phyloP scores from a whole-genome alignment of 1,284 basidiomycete genomes.

The Xerocomus nothofagi region DNA sequence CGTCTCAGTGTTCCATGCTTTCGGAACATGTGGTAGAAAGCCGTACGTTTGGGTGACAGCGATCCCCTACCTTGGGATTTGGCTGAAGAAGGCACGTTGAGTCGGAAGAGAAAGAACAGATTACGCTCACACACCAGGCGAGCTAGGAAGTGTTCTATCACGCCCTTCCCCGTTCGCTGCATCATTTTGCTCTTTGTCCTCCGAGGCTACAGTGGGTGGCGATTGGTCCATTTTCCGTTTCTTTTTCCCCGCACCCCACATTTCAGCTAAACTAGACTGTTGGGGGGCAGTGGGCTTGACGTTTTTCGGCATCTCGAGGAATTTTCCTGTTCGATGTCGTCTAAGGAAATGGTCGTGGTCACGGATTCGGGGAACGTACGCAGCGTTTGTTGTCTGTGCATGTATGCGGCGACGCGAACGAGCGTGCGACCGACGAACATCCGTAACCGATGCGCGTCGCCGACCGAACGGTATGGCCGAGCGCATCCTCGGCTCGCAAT shows the following conservation, averaged over 20 bases:
- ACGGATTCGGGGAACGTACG: conserved; percentile 40
- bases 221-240: conserved; percentile 26
- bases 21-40: background rate
- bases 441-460: no score
- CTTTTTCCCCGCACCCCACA: conserved; percentile 63
- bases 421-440: conserved; percentile 15
- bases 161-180: conserved; percentile 11
- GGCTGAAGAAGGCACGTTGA: conserved; percentile 25
- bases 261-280: conserved; percentile 68
- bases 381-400: conserved; percentile 72
- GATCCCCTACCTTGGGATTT: conserved; percentile 44
- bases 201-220: conserved; percentile 15
- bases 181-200: conserved; percentile 37
- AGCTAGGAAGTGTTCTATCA: background rate
- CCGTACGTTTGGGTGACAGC: conserved; percentile 26
- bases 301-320: conserved; percentile 68
- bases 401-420: conserved; percentile 29
- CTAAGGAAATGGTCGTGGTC: conserved; percentile 2
- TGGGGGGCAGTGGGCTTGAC: conserved; percentile 62
- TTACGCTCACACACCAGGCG: conserved; percentile 17
- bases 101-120: background rate
- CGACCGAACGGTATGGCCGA: no score
- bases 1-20: background rate
- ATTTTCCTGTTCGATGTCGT: conserved; percentile 49
- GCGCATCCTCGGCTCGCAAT: no score